Evolutionary conservation across 305 asterid genomes (phyloP), one percentile per base, ranked within the genome.

Genomic region (Andrographis paniculata): DNA sequence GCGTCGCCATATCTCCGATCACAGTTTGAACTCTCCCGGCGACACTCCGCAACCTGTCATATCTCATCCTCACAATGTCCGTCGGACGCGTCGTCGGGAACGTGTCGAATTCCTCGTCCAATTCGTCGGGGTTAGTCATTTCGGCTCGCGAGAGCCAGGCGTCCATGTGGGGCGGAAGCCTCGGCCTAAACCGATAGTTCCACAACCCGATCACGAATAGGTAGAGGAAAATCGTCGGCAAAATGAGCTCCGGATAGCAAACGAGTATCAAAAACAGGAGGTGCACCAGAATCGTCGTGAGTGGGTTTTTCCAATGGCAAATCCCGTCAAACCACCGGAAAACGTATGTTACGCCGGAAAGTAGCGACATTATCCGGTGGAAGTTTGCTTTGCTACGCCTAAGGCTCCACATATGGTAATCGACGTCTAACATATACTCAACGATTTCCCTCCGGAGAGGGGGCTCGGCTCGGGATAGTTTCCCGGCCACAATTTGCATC

Each of bases 361-460:
- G 65, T 21, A 91, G 89, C 4, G 79, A 68, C 93, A 91, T 75
- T 53, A 86, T 77, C 52, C 95, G 87, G 42, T 63, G 50, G 69
- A 83, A 86, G 65, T 86, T 83, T 18, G 99, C 95, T 72, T 83
- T 91, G 80, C 99, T 91, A 58, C 99, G 70, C 62, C 99, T 69
- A 3, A 91, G 72, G 68, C 95, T 91, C 46, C 70, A 86, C 78
- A 84, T 76, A 48, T 87, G 93, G 70, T 74, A 73, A 62, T 87
- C 96, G 23, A 83, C 96, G 56, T 91, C 99, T 49, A 87, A 57
- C 96, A 91, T 80, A 68, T 80, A 91, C 60, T 91, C 99, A 1
- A 91, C 96, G 6, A 59, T 66, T 63, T 91, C 99, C 64, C 73
- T 64, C 49, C 89, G 70, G 3, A 91, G 80, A 4, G 99, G 99